Conservation (phyloP, 306 rosid species). For the Medicago arabica region DNA sequence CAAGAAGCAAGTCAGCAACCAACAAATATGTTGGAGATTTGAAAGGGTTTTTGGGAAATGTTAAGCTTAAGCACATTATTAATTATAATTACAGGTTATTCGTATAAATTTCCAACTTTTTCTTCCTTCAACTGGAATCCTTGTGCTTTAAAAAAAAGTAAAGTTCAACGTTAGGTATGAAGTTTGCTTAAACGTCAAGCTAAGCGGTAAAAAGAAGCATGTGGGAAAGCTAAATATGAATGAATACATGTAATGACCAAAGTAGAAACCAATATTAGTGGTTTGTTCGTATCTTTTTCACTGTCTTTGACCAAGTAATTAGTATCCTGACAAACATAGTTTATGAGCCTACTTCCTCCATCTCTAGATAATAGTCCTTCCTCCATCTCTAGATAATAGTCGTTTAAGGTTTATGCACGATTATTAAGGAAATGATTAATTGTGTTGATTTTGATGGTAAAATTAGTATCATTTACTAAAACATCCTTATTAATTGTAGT, state of each 20-base stretch:
- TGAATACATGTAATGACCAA: background rate
- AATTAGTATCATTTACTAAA: too few species aligned
- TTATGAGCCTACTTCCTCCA: too few species aligned
- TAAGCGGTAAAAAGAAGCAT: background rate
- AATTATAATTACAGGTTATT: background rate
- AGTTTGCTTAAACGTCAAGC: slow-evolving; percentile 29
- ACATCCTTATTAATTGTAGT: too few species aligned
- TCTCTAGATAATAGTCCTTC: too few species aligned
- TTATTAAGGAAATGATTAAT: too few species aligned
- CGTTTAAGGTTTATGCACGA: too few species aligned
- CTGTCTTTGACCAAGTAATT: background rate
- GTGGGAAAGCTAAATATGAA: too few species aligned
- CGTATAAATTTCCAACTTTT: background rate
- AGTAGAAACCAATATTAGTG: slow-evolving; percentile 10
- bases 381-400: too few species aligned
- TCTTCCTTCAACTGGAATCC: slow-evolving; percentile 24
- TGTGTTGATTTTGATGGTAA: too few species aligned
- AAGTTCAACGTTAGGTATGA: background rate
- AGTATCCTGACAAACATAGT: background rate
- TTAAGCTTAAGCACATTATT: background rate
- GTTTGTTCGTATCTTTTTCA: background rate
- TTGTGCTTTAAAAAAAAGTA: background rate
- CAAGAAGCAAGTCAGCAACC: background rate
- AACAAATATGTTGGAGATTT: background rate
- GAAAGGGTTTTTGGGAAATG: background rate